These are phyloP conservation scores for Straminergon stramineum DNA, from an alignment of 225 moss, liverwort and hornwort species.

Conservation along the genomic window DNA sequence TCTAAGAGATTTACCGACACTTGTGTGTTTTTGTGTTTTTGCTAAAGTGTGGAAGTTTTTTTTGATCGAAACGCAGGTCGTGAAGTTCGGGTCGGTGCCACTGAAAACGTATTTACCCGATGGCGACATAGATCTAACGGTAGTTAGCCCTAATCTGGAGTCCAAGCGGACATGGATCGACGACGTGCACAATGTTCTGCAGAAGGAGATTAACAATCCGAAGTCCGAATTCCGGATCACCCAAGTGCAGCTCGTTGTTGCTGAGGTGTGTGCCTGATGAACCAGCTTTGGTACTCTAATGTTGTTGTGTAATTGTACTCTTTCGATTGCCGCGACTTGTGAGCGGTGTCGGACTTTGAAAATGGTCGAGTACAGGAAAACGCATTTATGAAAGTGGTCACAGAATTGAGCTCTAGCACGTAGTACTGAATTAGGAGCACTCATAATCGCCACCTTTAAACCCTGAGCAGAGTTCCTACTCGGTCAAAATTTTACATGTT, in stretches of 20 bases:
- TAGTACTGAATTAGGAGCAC: neutral
- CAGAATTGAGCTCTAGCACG: neutral
- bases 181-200: constrained; percentile 8
- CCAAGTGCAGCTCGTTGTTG: constrained; percentile 1
- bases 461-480: neutral
- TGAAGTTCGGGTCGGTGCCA: constrained; percentile 63
- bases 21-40: neutral
- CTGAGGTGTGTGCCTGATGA: neutral
- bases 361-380: neutral
- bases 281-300: neutral
- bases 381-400: neutral
- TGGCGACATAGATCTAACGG: constrained; percentile 79
- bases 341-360: neutral
- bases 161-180: constrained; percentile 19
- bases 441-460: neutral
- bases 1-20: neutral
- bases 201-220: constrained; percentile 1
- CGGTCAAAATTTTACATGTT: neutral
- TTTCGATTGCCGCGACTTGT: neutral
- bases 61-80: constrained; percentile 19
- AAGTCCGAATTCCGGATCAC: constrained; percentile 23
- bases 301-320: neutral
- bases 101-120: constrained; percentile 68
- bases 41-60: neutral
- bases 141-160: constrained; percentile 40